Conservation (phyloP, 228 moss, liverwort and hornwort species). For the Sphagnum magellanicum region DNA sequence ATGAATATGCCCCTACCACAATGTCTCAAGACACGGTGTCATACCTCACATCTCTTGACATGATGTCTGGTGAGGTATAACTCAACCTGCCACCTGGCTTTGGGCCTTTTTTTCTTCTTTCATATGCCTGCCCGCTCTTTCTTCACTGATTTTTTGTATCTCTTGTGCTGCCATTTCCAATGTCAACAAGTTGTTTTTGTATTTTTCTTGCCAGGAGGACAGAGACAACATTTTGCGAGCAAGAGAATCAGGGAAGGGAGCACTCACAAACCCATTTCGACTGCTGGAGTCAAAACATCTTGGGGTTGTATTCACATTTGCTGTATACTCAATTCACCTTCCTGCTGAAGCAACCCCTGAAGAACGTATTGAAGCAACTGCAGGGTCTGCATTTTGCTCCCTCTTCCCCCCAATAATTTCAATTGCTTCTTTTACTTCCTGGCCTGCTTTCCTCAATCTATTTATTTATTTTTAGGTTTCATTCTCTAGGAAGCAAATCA, state of each 20-base stretch:
- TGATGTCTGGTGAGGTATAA: conserved; percentile 64
- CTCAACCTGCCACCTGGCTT: background rate
- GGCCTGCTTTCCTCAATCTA: no score
- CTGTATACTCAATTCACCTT: conserved; percentile 50
- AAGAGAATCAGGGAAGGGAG: conserved; percentile 61
- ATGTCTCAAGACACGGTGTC: conserved; percentile 59
- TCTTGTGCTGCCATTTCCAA: background rate
- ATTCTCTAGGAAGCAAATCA: no score
- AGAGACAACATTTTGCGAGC: conserved; percentile 63
- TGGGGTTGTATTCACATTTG: conserved; percentile 64
- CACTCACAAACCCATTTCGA: conserved; percentile 56
- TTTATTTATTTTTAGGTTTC: no score
- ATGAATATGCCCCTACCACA: conserved; percentile 60
- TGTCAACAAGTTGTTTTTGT: no score
- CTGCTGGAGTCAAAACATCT: conserved; percentile 66
- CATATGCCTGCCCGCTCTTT: background rate
- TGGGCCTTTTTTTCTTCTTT: background rate
- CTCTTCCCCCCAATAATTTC: background rate
- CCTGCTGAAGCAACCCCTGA: conserved; percentile 47
- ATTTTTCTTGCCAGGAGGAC: conserved; percentile 32
- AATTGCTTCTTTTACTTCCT: no score
- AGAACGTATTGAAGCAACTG: conserved; percentile 53
- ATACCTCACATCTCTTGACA: conserved; percentile 61
- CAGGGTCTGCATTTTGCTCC: conserved; percentile 28
- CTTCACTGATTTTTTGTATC: background rate